phyloP scores from a whole-genome alignment of 768 basidiomycete genomes.

The Clavulina sp. region DNA sequence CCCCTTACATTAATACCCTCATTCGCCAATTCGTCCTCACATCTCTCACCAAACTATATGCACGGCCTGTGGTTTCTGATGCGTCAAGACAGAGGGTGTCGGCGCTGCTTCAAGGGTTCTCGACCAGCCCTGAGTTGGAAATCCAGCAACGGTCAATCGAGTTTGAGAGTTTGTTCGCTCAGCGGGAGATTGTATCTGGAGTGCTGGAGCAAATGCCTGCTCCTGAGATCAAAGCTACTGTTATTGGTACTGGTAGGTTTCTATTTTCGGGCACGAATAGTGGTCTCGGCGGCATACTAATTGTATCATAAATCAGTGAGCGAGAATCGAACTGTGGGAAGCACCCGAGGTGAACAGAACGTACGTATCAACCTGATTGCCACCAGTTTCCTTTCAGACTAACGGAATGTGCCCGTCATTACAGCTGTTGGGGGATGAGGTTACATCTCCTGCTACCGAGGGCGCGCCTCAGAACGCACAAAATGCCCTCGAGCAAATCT shows the following conservation, averaged over 20 bases:
- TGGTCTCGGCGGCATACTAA: constrained; percentile 1
- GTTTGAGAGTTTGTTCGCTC: constrained; percentile 66
- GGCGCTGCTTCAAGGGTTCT: constrained; percentile 61
- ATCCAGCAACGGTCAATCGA: constrained; percentile 93
- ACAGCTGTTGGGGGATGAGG: constrained; percentile 75
- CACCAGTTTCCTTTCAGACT: neutral
- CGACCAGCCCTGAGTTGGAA: constrained; percentile 82
- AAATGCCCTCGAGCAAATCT: constrained; percentile 84
- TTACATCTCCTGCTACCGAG: constrained; percentile 23
- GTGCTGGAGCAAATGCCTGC: constrained; percentile 98
- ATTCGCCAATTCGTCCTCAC: constrained; percentile 86
- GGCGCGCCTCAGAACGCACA: constrained; percentile 47
- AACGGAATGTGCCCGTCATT: constrained; percentile 14
- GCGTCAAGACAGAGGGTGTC: constrained; percentile 64
- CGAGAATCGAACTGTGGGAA: constrained; percentile 89
- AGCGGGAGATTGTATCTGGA: constrained; percentile 48
- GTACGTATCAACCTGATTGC: constrained; percentile 19
- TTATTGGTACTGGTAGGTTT: constrained; percentile 68
- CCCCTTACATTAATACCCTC: constrained; percentile 84
- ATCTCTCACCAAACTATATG: constrained; percentile 75
- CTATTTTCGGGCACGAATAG: constrained; percentile 14
- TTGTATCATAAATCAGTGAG: constrained; percentile 39
- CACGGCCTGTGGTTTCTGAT: constrained; percentile 48
- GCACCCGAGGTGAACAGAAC: constrained; percentile 46
- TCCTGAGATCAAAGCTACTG: constrained; percentile 92